Evolutionary conservation across 495 filamentous ascomycete genomes (phyloP).

Genomic region (Hypoxylon rickii): DNA sequence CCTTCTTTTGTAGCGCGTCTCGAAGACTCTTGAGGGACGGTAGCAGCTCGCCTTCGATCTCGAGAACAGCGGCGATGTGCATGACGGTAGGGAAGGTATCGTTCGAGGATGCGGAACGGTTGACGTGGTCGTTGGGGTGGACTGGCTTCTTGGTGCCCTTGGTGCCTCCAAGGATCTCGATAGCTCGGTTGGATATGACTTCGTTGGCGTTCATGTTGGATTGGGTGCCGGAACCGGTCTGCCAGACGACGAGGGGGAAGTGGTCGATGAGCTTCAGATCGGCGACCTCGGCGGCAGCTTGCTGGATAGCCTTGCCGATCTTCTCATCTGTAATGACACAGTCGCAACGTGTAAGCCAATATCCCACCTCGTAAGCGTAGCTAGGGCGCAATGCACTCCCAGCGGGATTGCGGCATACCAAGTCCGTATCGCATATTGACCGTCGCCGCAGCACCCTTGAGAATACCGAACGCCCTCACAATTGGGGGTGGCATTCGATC

Average conservation of each 20-base stretch:
- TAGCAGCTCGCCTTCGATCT: conserved; percentile 83
- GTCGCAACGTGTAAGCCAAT: conserved; percentile 30
- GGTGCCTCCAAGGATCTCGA: conserved; percentile 92
- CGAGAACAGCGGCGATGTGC: conserved; percentile 97
- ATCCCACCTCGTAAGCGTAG: conserved; percentile 2
- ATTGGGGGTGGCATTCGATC: conserved; percentile 97
- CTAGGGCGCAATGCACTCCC: conserved; percentile 18
- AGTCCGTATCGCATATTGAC: conserved; percentile 97
- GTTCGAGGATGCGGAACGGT: conserved; percentile 98
- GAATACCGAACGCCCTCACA: conserved; percentile 90
- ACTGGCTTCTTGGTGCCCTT: conserved; percentile 98
- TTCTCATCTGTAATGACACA: conserved; percentile 68
- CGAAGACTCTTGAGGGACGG: conserved; percentile 82
- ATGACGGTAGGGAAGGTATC: conserved; percentile 99
- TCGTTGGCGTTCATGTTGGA: conserved; percentile 99
- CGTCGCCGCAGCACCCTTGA: conserved; percentile 94
- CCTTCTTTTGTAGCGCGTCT: conserved; percentile 82
- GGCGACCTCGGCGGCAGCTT: conserved; percentile 92
- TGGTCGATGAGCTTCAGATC: conserved; percentile 93
- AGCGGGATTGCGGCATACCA: conserved; percentile 60
- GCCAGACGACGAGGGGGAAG: conserved; percentile 99
- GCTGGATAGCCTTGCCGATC: conserved; percentile 89
- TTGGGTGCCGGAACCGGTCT: conserved; percentile 97
- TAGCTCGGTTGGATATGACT: conserved; percentile 98
- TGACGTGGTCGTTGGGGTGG: conserved; percentile 99